phyloP scores from a whole-genome alignment of 129 eudicot genomes.

The Artemisia annua region DNA sequence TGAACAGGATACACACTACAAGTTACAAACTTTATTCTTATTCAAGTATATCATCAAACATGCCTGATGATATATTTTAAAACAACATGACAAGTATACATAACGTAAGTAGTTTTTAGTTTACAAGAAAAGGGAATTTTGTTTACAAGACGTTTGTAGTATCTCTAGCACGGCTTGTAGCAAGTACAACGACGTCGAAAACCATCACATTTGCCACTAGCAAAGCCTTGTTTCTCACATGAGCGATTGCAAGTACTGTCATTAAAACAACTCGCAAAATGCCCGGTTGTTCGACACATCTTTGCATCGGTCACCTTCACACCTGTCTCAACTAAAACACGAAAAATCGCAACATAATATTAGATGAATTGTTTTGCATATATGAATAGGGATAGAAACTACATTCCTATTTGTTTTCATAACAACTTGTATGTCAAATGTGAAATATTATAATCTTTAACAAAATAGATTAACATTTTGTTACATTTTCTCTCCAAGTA shows the following conservation, averaged over 20 bases:
- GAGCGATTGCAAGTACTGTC: constrained; percentile 7
- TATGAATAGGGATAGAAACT: no score
- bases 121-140: no score
- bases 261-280: neutral
- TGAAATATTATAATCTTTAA: no score
- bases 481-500: no score
- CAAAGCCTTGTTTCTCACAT: constrained; percentile 33
- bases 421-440: no score
- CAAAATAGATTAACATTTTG: no score
- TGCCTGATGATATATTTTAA: neutral
- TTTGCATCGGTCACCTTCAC: constrained; percentile 33
- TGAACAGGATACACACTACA: neutral
- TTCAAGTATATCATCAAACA: neutral
- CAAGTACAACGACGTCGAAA: constrained; percentile 9
- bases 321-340: constrained; percentile 17
- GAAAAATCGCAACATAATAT: neutral
- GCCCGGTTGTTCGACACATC: constrained; percentile 23
- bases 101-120: neutral
- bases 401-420: no score
- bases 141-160: no score
- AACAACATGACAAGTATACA: neutral
- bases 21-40: constrained; percentile 8
- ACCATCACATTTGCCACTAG: constrained; percentile 29
- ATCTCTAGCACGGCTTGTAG: constrained; percentile 23
- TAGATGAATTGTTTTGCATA: no score